A percentile compares a stretch with the other conserved stretches of the same genome.
Evolutionary conservation across 495 filamentous ascomycete species (phyloP).

Genomic region (Cercophora samala): DNA sequence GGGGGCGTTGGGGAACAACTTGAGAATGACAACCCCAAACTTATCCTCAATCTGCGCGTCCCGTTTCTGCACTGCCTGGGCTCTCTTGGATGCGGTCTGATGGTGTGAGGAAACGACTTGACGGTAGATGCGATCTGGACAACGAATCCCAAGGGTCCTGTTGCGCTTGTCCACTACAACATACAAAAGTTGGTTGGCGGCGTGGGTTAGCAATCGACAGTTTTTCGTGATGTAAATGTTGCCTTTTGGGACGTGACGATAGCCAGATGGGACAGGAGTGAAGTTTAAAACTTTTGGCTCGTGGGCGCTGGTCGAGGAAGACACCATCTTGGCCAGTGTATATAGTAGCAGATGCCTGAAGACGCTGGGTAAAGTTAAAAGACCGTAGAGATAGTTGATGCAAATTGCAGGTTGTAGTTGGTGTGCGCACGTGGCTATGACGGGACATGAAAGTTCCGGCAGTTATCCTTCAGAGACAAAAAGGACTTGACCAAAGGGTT

Average conservation of each 20-base stretch:
- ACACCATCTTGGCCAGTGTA: not conserved
- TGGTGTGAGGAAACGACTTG: conserved; percentile 26
- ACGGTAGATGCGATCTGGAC: conserved; percentile 31
- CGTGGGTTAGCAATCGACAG: conserved; percentile 37
- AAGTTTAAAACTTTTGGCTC: not conserved
- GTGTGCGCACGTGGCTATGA: no score
- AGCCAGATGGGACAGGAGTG: conserved; percentile 32
- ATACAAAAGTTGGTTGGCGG: conserved; percentile 30
- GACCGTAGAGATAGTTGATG: no score
- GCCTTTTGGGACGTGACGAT: conserved; percentile 39
- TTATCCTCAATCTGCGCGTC: conserved; percentile 29
- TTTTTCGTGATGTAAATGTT: conserved; percentile 38
- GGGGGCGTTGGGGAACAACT: conserved; percentile 34
- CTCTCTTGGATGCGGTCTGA: conserved; percentile 30
- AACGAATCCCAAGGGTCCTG: conserved; percentile 34
- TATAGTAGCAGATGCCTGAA: not conserved
- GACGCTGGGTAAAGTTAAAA: not conserved
- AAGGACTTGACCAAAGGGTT: no score
- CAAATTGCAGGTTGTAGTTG: no score
- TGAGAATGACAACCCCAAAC: conserved; percentile 28
- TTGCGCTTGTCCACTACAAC: conserved; percentile 29
- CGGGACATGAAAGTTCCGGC: no score
- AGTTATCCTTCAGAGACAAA: no score
- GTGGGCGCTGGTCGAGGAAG: not conserved
- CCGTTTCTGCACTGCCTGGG: conserved; percentile 25